Evolutionary conservation across 2,329 filamentous ascomycete species (phyloP), one percentile per base, ranked within the genome.

Genomic region (Alternaria longipes): DNA sequence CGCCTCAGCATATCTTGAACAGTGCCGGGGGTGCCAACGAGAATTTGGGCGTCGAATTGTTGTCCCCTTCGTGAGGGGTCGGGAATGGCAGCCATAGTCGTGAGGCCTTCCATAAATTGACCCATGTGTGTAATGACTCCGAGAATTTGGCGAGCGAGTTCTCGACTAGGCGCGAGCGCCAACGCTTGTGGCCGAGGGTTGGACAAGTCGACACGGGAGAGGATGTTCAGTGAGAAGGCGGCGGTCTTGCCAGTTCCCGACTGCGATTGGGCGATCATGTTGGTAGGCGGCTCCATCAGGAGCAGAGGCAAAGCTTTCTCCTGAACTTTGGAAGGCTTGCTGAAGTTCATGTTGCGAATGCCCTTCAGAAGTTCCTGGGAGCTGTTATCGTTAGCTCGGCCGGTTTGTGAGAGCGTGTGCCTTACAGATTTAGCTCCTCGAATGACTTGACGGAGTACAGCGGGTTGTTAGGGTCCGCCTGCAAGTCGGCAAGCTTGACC

Each of bases 251-350:
- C 95, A 20, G 95, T 99, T 71, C 95, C 95, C 2, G 95, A 99
- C 80, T 99, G 95, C n/a, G 95, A 99, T 81, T 99, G 95, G 4
- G 94, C 95, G 75, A 99, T 94, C 86, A 99, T 91, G 81, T 98
- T 98, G 67, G 86, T 86, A 0, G 94, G 91, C n/a, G 95, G 94
- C 75, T 97, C 85, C 71, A 87, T 83, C 65, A 99, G 87, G 74
- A 99, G 91, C 56, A 99, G 85, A 28, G 95, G 95, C 18, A 99
- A 86, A 1, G 95, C 95, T 71, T 91, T 92, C 80, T 97, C 95
- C 83, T 99, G 95, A 68, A 99, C 97, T 83, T 99, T 99, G 58
- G 95, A 98, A 0, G 95, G 95, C 80, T 96, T 97, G 74, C 90
- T 87, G 84, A 97, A 98, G 81, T 91, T 91, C 86, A 98, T 91